Evolutionary conservation across 139 green algal species (phyloP), one percentile per base, ranked within the genome.

Genomic region (Chlorella sp.): DNA sequence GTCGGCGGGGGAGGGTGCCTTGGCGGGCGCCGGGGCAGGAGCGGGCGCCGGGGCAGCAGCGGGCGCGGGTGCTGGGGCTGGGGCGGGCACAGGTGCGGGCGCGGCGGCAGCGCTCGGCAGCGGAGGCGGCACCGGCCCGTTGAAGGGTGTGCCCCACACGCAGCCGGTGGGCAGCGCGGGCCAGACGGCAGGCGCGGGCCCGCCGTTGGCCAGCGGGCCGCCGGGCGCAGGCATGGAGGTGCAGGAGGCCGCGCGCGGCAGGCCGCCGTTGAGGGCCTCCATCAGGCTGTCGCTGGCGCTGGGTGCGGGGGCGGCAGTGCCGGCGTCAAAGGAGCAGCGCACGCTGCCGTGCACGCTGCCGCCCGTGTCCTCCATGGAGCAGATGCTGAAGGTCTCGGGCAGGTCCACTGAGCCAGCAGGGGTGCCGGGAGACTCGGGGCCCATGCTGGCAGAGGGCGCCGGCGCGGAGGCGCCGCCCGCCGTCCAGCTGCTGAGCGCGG

Each of bases 71-170:
- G 44, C 44, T 9, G 44, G 44, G 9, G 44, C 44, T 9, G 44
- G 44, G 7, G n/a, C 6, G 28, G 81, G 15, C 0, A 47, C 17
- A 13, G 28, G 30, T 5, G 34, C 36, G 38, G 32, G 17, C 30
- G 44, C 44, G 9, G 44, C 44, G 44, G 44, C 44, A 16, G 17
- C 39, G 63, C 62, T 15, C 4, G 65, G 39, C 34, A 72, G 72
- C 41, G 82, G 87, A 28, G 87, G 87, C 34, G 67, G 32, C 63
- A 90, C 51, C 0, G 82, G 75, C 4, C 87, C 87, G 63, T 51
- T 70, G 4, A 74, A 81, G n/a, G 88, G 88, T 16, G 88, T 90
- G 56, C 88, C 88, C 88, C 88, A 91, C 13, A 84, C 86, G 28
- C 85, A 90, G 62, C 88, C 88, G 12, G 81, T 4, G 47, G 38